Base-by-base conservation (phyloP, 2,329 filamentous ascomycete genomes). In the Stemphylium beticola region DNA sequence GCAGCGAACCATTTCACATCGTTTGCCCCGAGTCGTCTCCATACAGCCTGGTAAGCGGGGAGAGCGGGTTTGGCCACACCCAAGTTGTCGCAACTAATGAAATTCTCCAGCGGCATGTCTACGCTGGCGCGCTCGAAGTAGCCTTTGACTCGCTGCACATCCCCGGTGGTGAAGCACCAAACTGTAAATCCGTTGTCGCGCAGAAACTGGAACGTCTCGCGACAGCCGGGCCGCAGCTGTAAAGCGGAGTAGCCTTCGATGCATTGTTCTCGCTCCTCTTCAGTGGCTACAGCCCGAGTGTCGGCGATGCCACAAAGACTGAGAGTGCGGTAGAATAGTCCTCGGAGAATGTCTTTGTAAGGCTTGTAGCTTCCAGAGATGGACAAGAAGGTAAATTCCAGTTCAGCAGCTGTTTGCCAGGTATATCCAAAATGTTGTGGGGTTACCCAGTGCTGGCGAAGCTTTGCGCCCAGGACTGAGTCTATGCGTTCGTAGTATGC, bases 1-100 rank as follows among this genome's bases (percentile, higher is more conserved):
- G 84, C 83, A 1, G 82, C 83, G 65, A 85, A 85, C 83, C 83
- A 85, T 43, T 77, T 79, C 57, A 71, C 57, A 44, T 80, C 71
- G 3, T 65, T 71, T 0, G 72, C 71, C 0, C 61, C 76, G 48
- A 84, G 77, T 40, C 66, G 66, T 11, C 76, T 74, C 34, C 81
- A 67, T 9, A 81, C 66, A 1, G 76, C 72, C 57, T 67, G 62
- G 61, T 85, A 85, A 0, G 80, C 78, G 15, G 63, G 74, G 6
- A 78, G 69, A 0, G 76, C 78, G 1, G 83, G 83, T 67, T 85
- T 85, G 1, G 77, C 80, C 31, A 84, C 67, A 0, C 78, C 77
- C 8, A 69, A 62, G 0, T 64, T 66, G 59, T 85, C 83, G 57
- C 83, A 86, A 14, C 75, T 78, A 20, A 84, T 68, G 20, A 85